Percentiles rank a stretch among this genome's conserved stretches.
These are phyloP conservation scores for Pseudocercospora macadamiae DNA, from an alignment of 2,329 filamentous ascomycete genomes.

Conservation along the genomic window DNA sequence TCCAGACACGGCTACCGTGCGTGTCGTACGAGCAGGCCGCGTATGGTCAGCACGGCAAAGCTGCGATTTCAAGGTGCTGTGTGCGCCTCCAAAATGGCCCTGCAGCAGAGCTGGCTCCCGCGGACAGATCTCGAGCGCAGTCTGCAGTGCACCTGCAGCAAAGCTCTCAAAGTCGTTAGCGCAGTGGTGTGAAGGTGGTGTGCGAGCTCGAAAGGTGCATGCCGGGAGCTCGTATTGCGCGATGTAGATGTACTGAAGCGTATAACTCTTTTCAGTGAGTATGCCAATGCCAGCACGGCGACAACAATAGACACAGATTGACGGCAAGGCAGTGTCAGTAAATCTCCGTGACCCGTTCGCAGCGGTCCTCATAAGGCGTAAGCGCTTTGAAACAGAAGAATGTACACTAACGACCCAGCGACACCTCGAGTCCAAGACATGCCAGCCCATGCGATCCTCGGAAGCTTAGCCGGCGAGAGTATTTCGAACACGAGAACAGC, in stretches of 20 bases:
- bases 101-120: neutral
- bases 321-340: neutral
- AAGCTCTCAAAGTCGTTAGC: neutral
- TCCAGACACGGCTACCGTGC: neutral
- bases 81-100: neutral
- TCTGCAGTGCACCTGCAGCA: neutral
- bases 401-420: conserved; percentile 2
- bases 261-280: too few relatives aligned
- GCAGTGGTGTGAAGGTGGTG: conserved; percentile 1
- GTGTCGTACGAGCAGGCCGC: conserved; percentile 1
- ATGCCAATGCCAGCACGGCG: conserved; percentile 11
- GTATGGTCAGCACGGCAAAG: neutral
- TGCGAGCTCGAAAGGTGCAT: conserved; percentile 8
- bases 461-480: neutral
- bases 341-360: conserved; percentile 1
- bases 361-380: neutral
- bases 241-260: neutral
- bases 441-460: neutral
- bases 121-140: neutral
- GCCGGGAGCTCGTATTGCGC: conserved; percentile 11
- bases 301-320: conserved; percentile 4
- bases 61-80: neutral
- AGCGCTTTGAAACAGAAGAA: conserved; percentile 18
- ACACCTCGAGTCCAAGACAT: neutral
- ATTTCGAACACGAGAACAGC: neutral